phyloP scores from a whole-genome alignment of 2,329 filamentous ascomycete species.

The Aureobasidium lini region DNA sequence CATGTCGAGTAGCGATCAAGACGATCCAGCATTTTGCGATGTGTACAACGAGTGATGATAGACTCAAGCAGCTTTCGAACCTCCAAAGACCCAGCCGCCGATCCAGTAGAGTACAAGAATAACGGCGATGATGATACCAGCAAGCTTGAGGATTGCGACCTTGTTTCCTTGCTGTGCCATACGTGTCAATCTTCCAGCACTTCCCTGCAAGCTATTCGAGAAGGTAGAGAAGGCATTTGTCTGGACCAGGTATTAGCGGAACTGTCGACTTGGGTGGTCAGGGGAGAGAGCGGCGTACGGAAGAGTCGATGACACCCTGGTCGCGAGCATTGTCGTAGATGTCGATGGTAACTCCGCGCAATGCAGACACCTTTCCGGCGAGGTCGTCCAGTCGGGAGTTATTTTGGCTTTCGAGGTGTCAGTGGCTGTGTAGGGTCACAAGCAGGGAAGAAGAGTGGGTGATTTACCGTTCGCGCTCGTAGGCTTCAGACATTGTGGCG shows the following conservation, averaged over 20 bases:
- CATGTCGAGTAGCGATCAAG: no score
- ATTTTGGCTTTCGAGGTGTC: slow-evolving; percentile 55
- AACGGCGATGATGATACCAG: slow-evolving; percentile 67
- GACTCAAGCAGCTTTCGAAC: background rate
- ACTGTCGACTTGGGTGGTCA: background rate
- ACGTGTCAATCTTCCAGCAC: slow-evolving; percentile 69
- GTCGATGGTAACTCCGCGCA: slow-evolving; percentile 90
- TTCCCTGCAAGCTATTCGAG: slow-evolving; percentile 73
- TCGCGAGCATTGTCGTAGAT: slow-evolving; percentile 94
- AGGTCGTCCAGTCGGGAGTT: slow-evolving; percentile 90
- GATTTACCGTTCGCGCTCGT: slow-evolving; percentile 45
- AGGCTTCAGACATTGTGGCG: slow-evolving; percentile 47
- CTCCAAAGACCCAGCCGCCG: slow-evolving; percentile 27
- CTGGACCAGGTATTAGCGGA: slow-evolving; percentile 36
- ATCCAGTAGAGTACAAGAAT: slow-evolving; percentile 73
- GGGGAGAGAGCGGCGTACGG: slow-evolving; percentile 48
- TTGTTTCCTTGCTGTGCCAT: slow-evolving; percentile 92
- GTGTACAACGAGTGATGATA: background rate
- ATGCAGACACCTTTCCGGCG: slow-evolving; percentile 78
- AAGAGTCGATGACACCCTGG: slow-evolving; percentile 81
- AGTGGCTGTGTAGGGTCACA: slow-evolving; percentile 14
- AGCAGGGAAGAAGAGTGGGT: slow-evolving; percentile 33
- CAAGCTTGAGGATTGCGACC: slow-evolving; percentile 81
- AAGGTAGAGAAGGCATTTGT: slow-evolving; percentile 88
- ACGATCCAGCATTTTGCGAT: background rate